Percentiles rank a stretch among this genome's conserved stretches.
Conservation (phyloP, 2,329 filamentous ascomycete genomes). For the Aspergillus flavus region DNA sequence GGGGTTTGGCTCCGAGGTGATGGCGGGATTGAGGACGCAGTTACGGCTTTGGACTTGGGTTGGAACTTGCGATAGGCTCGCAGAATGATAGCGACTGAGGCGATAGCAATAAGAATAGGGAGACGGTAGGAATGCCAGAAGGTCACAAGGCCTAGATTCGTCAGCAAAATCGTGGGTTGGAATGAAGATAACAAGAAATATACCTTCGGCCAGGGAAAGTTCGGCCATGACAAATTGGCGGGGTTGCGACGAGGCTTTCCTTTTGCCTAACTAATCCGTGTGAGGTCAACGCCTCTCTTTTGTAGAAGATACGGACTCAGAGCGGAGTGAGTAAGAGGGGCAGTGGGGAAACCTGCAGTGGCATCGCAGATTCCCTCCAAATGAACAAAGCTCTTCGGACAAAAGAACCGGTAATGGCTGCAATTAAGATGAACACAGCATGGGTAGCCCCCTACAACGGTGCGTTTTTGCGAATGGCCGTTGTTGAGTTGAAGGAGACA, state of each 20-base stretch:
- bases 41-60: slow-evolving; percentile 29
- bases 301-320: not conserved
- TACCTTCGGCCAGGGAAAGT: not conserved
- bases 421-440: not conserved
- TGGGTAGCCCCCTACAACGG: not conserved
- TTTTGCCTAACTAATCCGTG: not conserved
- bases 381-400: not conserved
- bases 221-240: not conserved
- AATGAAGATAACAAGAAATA: not conserved
- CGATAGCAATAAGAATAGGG: slow-evolving; percentile 45
- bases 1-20: slow-evolving; percentile 34
- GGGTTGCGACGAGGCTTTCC: not conserved
- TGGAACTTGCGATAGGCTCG: slow-evolving; percentile 27
- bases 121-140: slow-evolving; percentile 54
- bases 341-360: not conserved
- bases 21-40: slow-evolving; percentile 34
- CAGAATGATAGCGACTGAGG: slow-evolving; percentile 38
- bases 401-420: not conserved
- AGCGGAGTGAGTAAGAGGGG: not conserved
- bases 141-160: slow-evolving; percentile 38
- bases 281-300: not conserved
- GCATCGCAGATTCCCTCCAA: not conserved
- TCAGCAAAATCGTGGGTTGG: not conserved
- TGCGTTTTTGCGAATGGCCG: not conserved
- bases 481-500: not conserved